These are phyloP conservation scores for Taphrina deformans DNA, from an alignment of 1,139 yeast species.

Conservation along the genomic window DNA sequence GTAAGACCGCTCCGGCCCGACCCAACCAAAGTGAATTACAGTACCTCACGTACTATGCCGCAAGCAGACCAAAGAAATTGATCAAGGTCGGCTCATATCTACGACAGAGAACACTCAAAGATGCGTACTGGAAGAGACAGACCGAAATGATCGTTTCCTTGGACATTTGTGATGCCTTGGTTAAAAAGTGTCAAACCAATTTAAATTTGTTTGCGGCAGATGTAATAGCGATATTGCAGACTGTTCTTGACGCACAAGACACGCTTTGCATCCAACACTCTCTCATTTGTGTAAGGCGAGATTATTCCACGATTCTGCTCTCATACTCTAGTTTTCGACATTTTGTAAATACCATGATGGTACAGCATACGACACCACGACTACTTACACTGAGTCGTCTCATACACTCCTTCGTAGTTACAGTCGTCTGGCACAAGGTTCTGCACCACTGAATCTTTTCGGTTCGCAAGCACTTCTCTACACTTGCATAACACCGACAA, in stretches of 20 bases:
- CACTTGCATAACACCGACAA: conserved; percentile 15
- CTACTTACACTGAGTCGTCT: conserved; percentile 58
- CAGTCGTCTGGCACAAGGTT: conserved; percentile 37
- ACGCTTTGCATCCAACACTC: conserved; percentile 58
- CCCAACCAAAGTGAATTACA: conserved; percentile 91
- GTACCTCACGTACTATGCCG: conserved; percentile 85
- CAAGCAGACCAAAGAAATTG: conserved; percentile 81
- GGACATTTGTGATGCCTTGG: conserved; percentile 66
- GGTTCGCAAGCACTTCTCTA: conserved; percentile 7
- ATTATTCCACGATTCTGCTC: neutral
- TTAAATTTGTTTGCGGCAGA: conserved; percentile 73
- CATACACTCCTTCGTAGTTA: conserved; percentile 46
- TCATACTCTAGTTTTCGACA: conserved; percentile 49
- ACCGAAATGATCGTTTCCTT: conserved; percentile 75
- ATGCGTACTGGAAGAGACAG: conserved; percentile 58
- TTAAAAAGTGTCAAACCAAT: conserved; percentile 76
- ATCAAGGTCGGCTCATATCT: conserved; percentile 79
- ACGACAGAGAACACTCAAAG: conserved; percentile 62
- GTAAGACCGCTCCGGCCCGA: conserved; percentile 77
- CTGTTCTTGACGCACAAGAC: conserved; percentile 56
- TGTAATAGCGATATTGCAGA: conserved; percentile 48
- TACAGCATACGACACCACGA: conserved; percentile 71
- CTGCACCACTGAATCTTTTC: neutral
- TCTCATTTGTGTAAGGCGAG: conserved; percentile 40
- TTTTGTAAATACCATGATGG: conserved; percentile 68